These are phyloP conservation scores for Tulasnella sp. DNA, from an alignment of 768 basidiomycete species.

Conservation along the genomic window DNA sequence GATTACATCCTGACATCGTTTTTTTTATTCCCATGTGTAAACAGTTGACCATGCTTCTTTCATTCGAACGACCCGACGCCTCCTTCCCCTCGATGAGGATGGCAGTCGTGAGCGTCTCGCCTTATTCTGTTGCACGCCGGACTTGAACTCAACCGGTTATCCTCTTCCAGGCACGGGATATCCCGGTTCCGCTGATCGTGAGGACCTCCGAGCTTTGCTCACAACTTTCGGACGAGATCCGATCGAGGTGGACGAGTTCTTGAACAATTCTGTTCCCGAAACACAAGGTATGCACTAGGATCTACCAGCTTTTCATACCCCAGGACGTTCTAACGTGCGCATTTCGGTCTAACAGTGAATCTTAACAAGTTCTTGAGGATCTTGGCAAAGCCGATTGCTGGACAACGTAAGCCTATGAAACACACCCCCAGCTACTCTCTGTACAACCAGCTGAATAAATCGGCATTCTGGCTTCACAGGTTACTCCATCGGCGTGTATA, in stretches of 20 bases:
- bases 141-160: neutral
- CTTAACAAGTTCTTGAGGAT: slow-evolving; percentile 12
- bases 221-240: slow-evolving; percentile 14
- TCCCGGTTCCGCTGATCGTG: neutral
- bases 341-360: neutral
- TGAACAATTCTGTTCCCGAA: slow-evolving; percentile 9
- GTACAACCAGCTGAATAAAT: neutral
- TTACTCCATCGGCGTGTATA: slow-evolving; percentile 9
- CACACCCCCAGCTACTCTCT: neutral
- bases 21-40: neutral
- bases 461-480: neutral
- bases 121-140: neutral
- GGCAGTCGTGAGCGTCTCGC: neutral
- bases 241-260: slow-evolving; percentile 8
- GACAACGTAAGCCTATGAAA: slow-evolving; percentile 1
- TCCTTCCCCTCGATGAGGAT: slow-evolving; percentile 13
- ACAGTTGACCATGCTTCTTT: slow-evolving; percentile 14
- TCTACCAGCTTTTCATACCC: neutral
- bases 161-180: slow-evolving; percentile 6
- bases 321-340: neutral
- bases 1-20: neutral
- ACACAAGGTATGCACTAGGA: neutral
- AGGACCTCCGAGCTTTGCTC: slow-evolving; percentile 2
- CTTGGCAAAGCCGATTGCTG: slow-evolving; percentile 11
- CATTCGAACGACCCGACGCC: slow-evolving; percentile 10